A percentile compares a stretch with the other conserved stretches of the same genome.
These are phyloP conservation scores for Ambispora gerdemannii DNA, from an alignment of 192 early-diverging fungal genomes.

Conservation along the genomic window DNA sequence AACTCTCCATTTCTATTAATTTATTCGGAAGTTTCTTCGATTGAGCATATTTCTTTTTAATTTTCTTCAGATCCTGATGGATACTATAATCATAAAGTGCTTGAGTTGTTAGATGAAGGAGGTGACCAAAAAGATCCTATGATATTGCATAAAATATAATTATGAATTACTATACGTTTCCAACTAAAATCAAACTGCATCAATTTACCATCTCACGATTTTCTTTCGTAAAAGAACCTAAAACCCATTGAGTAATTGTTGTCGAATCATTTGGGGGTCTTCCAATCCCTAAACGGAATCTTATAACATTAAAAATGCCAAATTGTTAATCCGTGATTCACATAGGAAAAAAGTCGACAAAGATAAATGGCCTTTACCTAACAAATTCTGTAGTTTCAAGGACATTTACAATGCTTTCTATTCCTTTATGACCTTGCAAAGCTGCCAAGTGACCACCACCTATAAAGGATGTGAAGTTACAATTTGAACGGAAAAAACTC, in stretches of 20 bases:
- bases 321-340: too few species aligned
- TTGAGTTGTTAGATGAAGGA: constrained; percentile 49
- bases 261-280: constrained; percentile 40
- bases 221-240: constrained; percentile 45
- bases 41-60: constrained; percentile 55
- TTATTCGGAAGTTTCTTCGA: constrained; percentile 55
- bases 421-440: constrained; percentile 51
- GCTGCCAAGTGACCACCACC: constrained; percentile 46
- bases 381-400: constrained; percentile 52
- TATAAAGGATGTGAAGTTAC: constrained; percentile 1
- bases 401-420: constrained; percentile 46
- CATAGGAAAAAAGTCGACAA: too few species aligned
- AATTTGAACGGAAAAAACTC: neutral
- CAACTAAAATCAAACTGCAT: neutral
- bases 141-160: neutral
- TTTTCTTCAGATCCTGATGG: constrained; percentile 49
- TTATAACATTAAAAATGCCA: too few species aligned
- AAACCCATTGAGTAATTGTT: constrained; percentile 47
- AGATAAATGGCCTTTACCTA: constrained; percentile 36
- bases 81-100: constrained; percentile 54
- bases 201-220: constrained; percentile 53
- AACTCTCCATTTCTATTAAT: constrained; percentile 38
- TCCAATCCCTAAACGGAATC: constrained; percentile 57
- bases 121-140: constrained; percentile 52
- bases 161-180: neutral